A percentile compares a stretch with the other conserved stretches of the same genome.
Evolutionary conservation across 371 early-diverging fungal species (phyloP).

Genomic region (Actinomortierella ambigua): DNA sequence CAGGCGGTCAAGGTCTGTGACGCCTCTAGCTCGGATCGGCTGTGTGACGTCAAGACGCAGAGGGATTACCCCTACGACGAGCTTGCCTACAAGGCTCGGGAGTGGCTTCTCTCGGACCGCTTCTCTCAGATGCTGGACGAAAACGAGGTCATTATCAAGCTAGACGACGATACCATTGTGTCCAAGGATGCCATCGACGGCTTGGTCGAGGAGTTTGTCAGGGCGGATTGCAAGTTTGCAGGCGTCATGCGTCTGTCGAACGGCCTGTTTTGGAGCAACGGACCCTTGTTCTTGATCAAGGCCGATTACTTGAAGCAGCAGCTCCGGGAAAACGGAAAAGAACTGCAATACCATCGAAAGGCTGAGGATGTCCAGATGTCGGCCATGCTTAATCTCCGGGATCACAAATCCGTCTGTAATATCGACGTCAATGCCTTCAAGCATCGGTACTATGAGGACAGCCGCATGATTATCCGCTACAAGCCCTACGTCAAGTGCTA

Average conservation of each 20-base stretch:
- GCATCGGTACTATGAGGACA: constrained; percentile 5
- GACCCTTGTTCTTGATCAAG: constrained; percentile 1
- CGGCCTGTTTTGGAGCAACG: constrained; percentile 2
- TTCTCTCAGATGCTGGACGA: constrained; percentile 3
- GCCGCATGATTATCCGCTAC: constrained; percentile 1
- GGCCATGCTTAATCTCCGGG: background rate
- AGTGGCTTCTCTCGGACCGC: constrained; percentile 2
- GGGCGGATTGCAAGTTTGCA: constrained; percentile 5
- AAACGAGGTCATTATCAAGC: constrained; percentile 7
- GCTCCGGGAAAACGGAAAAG: background rate
- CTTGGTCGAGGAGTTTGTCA: constrained; percentile 1
- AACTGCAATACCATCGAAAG: background rate
- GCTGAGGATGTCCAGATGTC: background rate
- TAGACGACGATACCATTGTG: constrained; percentile 7
- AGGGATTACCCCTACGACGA: constrained; percentile 5
- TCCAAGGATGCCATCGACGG: constrained; percentile 2
- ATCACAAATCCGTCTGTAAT: background rate
- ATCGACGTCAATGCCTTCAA: constrained; percentile 3
- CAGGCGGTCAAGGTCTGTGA: constrained; percentile 10
- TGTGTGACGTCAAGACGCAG: constrained; percentile 4
- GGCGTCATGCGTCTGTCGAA: background rate
- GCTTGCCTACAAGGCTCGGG: constrained; percentile 1
- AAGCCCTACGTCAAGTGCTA: constrained; percentile 9
- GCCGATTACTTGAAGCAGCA: background rate
- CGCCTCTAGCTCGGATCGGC: background rate